Percentiles rank a stretch among this genome's conserved stretches.
Conservation (phyloP, 257 asterid species). For the Primulina eburnea region DNA sequence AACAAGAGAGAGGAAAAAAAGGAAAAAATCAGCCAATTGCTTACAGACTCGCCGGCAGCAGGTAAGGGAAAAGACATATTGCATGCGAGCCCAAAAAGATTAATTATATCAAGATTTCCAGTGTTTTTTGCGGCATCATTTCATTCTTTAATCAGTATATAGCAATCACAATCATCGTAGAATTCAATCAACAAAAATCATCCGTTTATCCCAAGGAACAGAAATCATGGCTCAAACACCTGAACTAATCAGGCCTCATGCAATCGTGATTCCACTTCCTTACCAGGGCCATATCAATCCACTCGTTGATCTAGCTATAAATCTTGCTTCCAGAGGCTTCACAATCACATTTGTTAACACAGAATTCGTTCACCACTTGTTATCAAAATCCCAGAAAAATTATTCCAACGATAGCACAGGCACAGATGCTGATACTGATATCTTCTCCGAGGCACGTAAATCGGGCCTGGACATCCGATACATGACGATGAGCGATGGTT, state of each 20-base stretch:
- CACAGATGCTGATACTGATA: background rate
- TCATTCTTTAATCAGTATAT: too few species aligned
- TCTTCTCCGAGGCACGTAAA: slow-evolving; percentile 37
- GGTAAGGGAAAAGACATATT: background rate
- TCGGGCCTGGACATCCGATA: slow-evolving; percentile 48
- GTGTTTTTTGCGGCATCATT: background rate
- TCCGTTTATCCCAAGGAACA: background rate
- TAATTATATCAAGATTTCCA: background rate
- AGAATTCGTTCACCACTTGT: slow-evolving; percentile 37
- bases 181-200: background rate
- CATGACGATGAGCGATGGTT: slow-evolving; percentile 41
- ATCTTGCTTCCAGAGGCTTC: slow-evolving; percentile 55
- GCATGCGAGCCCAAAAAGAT: background rate
- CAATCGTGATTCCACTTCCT: slow-evolving; percentile 47
- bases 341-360: slow-evolving; percentile 51
- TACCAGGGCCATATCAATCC: slow-evolving; percentile 60
- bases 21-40: too few species aligned
- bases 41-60: background rate
- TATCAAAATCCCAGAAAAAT: slow-evolving; percentile 34
- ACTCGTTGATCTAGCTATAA: slow-evolving; percentile 47
- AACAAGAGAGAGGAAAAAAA: too few species aligned
- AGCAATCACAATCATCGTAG: background rate
- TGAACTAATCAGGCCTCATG: slow-evolving; percentile 33
- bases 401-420: background rate
- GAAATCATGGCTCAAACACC: slow-evolving; percentile 8